Percentiles rank a stretch among this genome's conserved stretches.
Conservation (phyloP, 2,329 filamentous ascomycete species). For the Colletotrichum euphorbiae region DNA sequence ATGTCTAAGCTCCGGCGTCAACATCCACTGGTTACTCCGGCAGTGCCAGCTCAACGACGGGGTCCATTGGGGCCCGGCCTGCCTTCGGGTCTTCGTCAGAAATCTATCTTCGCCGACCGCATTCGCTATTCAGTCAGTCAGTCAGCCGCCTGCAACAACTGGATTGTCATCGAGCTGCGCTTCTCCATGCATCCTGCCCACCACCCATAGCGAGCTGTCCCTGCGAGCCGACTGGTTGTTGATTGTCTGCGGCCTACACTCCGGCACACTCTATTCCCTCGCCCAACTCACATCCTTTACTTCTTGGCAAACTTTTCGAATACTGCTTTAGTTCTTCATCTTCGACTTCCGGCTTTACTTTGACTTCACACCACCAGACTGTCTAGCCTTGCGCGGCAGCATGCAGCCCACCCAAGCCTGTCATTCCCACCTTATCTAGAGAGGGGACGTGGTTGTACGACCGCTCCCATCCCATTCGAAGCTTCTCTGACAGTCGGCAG, state of each 20-base stretch:
- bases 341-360: neutral
- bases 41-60: slow-evolving; percentile 38
- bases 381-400: slow-evolving; percentile 34
- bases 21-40: slow-evolving; percentile 39
- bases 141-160: slow-evolving; percentile 10
- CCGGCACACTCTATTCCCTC: slow-evolving; percentile 5
- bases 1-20: slow-evolving; percentile 38
- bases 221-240: slow-evolving; percentile 22
- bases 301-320: neutral
- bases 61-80: slow-evolving; percentile 15
- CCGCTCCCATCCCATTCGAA: neutral
- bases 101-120: slow-evolving; percentile 8
- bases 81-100: slow-evolving; percentile 15
- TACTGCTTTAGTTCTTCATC: neutral
- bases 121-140: neutral
- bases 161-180: slow-evolving; percentile 10
- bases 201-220: neutral
- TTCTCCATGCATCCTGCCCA: slow-evolving; percentile 18
- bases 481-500: slow-evolving; percentile 32
- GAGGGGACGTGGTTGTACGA: slow-evolving; percentile 28
- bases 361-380: neutral
- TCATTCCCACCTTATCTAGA: slow-evolving; percentile 19
- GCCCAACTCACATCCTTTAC: neutral
- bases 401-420: slow-evolving; percentile 37
- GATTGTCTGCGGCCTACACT: slow-evolving; percentile 26